A percentile compares a stretch with the other conserved stretches of the same genome.
phyloP scores from a whole-genome alignment of 805 yeast species.

The Zygoascus bituminiphila region DNA sequence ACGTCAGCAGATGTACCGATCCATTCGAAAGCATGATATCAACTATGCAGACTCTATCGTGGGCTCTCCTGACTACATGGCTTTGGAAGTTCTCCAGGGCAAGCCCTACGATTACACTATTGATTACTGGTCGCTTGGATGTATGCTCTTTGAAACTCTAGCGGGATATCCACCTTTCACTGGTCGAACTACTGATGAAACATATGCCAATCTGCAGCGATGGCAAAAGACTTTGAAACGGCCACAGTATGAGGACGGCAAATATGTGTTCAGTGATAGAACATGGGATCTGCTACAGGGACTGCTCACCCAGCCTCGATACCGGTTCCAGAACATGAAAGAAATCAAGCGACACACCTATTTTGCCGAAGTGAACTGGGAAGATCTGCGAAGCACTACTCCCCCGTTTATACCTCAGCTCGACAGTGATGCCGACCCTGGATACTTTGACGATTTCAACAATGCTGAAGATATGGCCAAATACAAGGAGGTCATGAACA shows the following conservation, averaged over 20 bases:
- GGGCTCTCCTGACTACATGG: slow-evolving; percentile 99
- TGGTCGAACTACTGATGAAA: slow-evolving; percentile 88
- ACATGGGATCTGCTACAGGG: slow-evolving; percentile 82
- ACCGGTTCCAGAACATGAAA: slow-evolving; percentile 67
- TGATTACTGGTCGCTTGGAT: slow-evolving; percentile 98
- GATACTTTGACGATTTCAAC: slow-evolving; percentile 95
- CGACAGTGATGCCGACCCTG: slow-evolving; percentile 96
- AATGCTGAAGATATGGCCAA: slow-evolving; percentile 96
- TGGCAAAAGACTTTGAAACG: slow-evolving; percentile 86
- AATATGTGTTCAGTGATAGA: slow-evolving; percentile 88
- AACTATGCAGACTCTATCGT: slow-evolving; percentile 92
- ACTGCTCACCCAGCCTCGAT: slow-evolving; percentile 69
- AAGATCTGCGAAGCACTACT: slow-evolving; percentile 50
- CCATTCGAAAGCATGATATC: slow-evolving; percentile 60
- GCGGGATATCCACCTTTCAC: slow-evolving; percentile 97
- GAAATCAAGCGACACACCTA: slow-evolving; percentile 76
- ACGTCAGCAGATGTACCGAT: slow-evolving; percentile 77
- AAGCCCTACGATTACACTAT: slow-evolving; percentile 90
- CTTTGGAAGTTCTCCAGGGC: slow-evolving; percentile 92
- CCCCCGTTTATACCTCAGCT: slow-evolving; percentile 98
- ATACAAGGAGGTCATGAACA: slow-evolving; percentile 92
- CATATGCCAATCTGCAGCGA: slow-evolving; percentile 84
- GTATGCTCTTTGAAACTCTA: slow-evolving; percentile 91
- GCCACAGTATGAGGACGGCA: slow-evolving; percentile 86
- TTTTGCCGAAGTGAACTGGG: slow-evolving; percentile 80